Evolutionary conservation across 805 yeast genomes (phyloP).

Genomic region (Starmerella powellii): DNA sequence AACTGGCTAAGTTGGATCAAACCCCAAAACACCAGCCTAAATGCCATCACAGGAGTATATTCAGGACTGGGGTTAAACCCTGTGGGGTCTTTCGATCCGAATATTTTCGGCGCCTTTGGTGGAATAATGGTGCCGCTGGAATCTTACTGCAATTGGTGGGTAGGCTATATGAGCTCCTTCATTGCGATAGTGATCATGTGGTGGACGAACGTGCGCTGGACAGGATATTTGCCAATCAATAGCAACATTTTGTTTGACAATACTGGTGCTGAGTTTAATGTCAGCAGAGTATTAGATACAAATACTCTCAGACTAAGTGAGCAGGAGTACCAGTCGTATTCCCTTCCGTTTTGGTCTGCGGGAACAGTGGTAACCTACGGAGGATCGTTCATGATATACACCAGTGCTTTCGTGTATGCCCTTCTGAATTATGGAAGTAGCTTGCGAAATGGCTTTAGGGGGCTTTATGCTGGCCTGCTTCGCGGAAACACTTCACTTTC

Average conservation of each 20-base stretch:
- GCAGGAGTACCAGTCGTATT: conserved; percentile 42
- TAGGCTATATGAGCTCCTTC: conserved; percentile 33
- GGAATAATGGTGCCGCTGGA: neutral
- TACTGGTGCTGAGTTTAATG: conserved; percentile 38
- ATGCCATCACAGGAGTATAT: conserved; percentile 48
- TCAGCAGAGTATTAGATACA: conserved; percentile 37
- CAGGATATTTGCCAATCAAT: conserved; percentile 43
- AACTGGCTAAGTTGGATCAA: conserved; percentile 50
- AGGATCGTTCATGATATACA: conserved; percentile 43
- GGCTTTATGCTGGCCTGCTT: conserved; percentile 19
- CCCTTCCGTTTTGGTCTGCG: conserved; percentile 58
- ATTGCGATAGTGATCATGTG: conserved; percentile 28
- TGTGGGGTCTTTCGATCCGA: conserved; percentile 39
- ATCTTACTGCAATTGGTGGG: conserved; percentile 1
- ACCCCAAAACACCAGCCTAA: conserved; percentile 41
- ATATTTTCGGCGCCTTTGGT: neutral
- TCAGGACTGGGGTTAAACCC: conserved; percentile 39
- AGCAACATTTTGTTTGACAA: conserved; percentile 40
- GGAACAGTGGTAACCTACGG: conserved; percentile 50
- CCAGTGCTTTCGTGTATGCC: conserved; percentile 40
- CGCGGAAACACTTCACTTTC: conserved; percentile 25
- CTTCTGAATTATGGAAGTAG: conserved; percentile 20
- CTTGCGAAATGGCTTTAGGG: conserved; percentile 2
- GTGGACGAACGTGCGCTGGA: conserved; percentile 40
- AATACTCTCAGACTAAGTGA: conserved; percentile 35